phyloP scores from a whole-genome alignment of 1,284 basidiomycete species.

The Moesziomyces aphidis region DNA sequence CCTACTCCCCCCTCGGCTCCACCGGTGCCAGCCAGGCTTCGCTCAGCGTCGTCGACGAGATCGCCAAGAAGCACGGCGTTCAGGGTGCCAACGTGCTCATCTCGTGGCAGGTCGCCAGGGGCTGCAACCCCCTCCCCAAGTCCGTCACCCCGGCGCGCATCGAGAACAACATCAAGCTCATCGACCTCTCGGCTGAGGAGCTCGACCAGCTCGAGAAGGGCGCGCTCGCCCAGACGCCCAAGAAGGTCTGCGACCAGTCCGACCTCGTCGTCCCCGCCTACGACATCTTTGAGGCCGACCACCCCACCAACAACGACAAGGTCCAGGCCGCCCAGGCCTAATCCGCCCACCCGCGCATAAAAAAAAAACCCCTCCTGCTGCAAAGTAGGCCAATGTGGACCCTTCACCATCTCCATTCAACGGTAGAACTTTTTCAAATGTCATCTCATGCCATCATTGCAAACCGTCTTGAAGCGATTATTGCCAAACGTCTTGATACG shows the following conservation, averaged over 20 bases:
- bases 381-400: too few species aligned
- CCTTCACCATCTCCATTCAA: too few species aligned
- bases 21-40: conserved; percentile 50
- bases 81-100: conserved; percentile 57
- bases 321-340: conserved; percentile 37
- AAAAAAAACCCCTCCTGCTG: too few species aligned
- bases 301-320: conserved; percentile 56
- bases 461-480: too few species aligned
- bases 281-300: conserved; percentile 56
- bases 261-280: conserved; percentile 52
- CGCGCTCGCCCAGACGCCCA: conserved; percentile 68
- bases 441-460: too few species aligned
- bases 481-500: too few species aligned
- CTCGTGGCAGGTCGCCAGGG: conserved; percentile 58
- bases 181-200: conserved; percentile 72
- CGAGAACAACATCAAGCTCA: conserved; percentile 57
- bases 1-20: conserved; percentile 60
- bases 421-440: too few species aligned
- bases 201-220: conserved; percentile 66
- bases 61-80: conserved; percentile 55
- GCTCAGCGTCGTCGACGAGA: conserved; percentile 50
- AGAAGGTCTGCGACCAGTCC: conserved; percentile 58
- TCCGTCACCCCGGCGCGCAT: conserved; percentile 46
- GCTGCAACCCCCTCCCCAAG: conserved; percentile 58
- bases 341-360: too few species aligned